Evolutionary conservation across 1,139 yeast species (phyloP), one percentile per base, ranked within the genome.

Genomic region (Wickerhamomyces sp.): DNA sequence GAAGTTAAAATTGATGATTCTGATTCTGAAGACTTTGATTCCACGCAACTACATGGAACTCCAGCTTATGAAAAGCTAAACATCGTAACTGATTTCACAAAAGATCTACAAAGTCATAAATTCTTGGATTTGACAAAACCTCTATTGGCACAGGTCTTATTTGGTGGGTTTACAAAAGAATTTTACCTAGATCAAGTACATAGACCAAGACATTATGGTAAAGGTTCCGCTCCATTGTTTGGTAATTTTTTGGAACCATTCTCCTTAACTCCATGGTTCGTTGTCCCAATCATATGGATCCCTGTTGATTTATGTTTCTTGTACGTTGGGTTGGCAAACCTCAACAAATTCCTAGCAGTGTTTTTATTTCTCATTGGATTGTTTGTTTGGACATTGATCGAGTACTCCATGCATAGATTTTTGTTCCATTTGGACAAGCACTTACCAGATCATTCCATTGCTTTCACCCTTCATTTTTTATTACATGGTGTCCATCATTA

Each of bases 401-500:
- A 93, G 70, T 93, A 93, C 66, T 59, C 78, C 44, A 57, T 93
- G 64, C 99, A 93, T 64, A 80, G 99, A 58, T 91, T 90, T 66
- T 66, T 94, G 53, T 93, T 93, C 82, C 99, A 93, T 65, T 72
- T 93, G 60, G 99, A 93, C 64, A 71, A 78, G 42, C 79, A 82
- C 62, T 75, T 94, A 54, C 99, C 99, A 11, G 87, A 88, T 55
- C 79, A 85, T 65, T 84, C 81, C 42, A 48, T 77, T 34, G 86
- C 87, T 18, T 82, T 85, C 60, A 79, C 95, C 2, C 57, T 89
- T 40, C 99, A 93, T 66, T 93, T 93, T 73, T 67, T 90, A 52
- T 73, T 91, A 54, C 99, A 93, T 61, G 99, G 99, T 44, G 85
- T 91, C 46, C 99, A 93, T 65, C 99, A 93, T 66, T 93, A 89